Evolutionary conservation across 129 eudicot genomes (phyloP), one percentile per base, ranked within the genome.

Genomic region (Ambrosia artemisiifolia): DNA sequence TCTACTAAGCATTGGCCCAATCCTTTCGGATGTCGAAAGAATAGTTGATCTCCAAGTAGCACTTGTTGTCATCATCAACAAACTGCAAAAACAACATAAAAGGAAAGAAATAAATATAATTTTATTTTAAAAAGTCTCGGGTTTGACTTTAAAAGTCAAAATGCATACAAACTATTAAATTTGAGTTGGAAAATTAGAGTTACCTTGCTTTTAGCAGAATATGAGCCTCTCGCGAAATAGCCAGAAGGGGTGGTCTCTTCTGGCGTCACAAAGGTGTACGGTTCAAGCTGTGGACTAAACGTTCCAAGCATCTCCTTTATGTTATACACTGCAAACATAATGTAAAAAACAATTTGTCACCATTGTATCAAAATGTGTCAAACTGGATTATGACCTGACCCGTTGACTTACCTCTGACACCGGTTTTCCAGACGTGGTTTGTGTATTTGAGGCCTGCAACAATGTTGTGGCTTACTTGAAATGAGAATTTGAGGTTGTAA

Each of bases 1-100:
- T 75, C 68, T 74, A 74, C 64, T 49, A 77, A 43, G 70, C 40
- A 16, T 44, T 67, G 14, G 74, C 84, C 97, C 97, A 91, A 50
- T 91, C 97, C 84, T 80, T 91, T 79, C 87, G 76, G 73, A 91
- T 91, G 79, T 88, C 95, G 53, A 91, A 91, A 16, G 90, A 80
- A 65, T 88, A 88, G 85, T 77, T 84, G 72, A 91, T 85, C 85
- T 91, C 95, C 86, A 88, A 73, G 88, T 91, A 85, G 87, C 92
- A 80, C 76, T 84, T 88, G 85, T 91, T 91, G 74, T 88, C 95
- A 76, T 91, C 97, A 38, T 91, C 97, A 6, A 88, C 74, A 80
- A 91, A 91, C 97, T 91, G 84, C 80, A 83, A 30, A 62, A 50
- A 16, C 9, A 63, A 19, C 38, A 63, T 65, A 42, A 19, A 18